These are phyloP conservation scores for Truncatella angustata DNA, from an alignment of 2,329 filamentous ascomycete genomes.

Conservation along the genomic window DNA sequence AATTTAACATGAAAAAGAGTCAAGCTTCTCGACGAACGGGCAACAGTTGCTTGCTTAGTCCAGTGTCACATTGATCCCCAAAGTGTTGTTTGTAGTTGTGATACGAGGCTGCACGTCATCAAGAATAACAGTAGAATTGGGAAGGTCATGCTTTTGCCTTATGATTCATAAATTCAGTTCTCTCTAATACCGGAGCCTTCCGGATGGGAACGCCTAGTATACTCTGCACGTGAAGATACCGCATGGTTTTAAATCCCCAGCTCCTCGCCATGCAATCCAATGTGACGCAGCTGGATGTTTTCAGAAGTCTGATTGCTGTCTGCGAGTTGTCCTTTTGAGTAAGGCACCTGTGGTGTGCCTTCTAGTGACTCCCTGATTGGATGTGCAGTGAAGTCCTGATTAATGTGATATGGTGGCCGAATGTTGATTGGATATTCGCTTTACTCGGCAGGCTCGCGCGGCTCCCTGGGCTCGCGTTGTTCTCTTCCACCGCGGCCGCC, in stretches of 20 bases:
- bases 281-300: background rate
- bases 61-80: no score
- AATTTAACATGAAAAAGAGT: no score
- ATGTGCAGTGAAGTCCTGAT: background rate
- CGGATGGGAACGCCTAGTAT: constrained; percentile 12
- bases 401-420: background rate
- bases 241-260: constrained; percentile 8
- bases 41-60: no score
- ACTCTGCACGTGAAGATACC: background rate
- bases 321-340: background rate
- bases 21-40: no score
- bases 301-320: background rate
- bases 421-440: background rate
- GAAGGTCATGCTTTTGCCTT: constrained; percentile 2
- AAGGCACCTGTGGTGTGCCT: constrained; percentile 1
- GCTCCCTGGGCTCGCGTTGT: constrained; percentile 46
- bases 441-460: constrained; percentile 43
- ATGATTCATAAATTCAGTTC: constrained; percentile 4
- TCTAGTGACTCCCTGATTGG: background rate
- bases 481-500: constrained; percentile 50
- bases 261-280: constrained; percentile 12
- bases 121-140: background rate
- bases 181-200: background rate
- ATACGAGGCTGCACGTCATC: no score
- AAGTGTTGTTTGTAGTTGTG: no score